A percentile compares a stretch with the other conserved stretches of the same genome.
Conservation (phyloP, 2,329 filamentous ascomycete species). For the Ophiocordyceps sinensis region DNA sequence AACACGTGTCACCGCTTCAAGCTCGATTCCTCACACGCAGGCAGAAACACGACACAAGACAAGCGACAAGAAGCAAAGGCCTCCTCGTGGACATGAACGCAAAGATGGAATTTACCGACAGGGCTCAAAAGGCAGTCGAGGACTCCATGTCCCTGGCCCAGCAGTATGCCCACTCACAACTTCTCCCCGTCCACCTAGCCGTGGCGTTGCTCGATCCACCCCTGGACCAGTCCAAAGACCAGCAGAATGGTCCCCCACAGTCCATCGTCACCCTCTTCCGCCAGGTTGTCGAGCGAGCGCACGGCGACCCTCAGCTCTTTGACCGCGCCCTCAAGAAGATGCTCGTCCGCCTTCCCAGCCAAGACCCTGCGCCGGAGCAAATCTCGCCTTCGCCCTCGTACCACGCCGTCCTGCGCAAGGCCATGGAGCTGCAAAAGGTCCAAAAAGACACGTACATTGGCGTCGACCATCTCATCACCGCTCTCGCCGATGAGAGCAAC, state of each 20-base stretch:
- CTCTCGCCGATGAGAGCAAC: constrained; percentile 62
- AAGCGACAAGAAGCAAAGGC: neutral
- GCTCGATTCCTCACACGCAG: neutral
- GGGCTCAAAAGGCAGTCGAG: constrained; percentile 76
- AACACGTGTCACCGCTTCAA: neutral
- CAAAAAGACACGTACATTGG: constrained; percentile 94
- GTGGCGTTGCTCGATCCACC: constrained; percentile 66
- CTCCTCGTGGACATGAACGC: constrained; percentile 40
- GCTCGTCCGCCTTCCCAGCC: constrained; percentile 79
- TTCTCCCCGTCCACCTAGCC: constrained; percentile 80
- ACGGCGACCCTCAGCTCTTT: constrained; percentile 81
- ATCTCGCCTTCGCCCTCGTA: constrained; percentile 73
- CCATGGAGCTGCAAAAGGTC: constrained; percentile 85
- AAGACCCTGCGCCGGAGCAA: constrained; percentile 86
- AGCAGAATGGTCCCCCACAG: constrained; percentile 58
- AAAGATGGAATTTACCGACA: constrained; percentile 84
- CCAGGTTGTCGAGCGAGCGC: constrained; percentile 85
- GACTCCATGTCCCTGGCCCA: constrained; percentile 80
- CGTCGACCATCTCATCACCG: constrained; percentile 84
- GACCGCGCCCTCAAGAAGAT: constrained; percentile 84
- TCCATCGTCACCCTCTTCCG: constrained; percentile 67
- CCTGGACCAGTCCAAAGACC: constrained; percentile 65
- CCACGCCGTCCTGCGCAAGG: constrained; percentile 66
- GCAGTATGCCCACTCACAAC: constrained; percentile 82
- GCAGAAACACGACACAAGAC: too few relatives aligned